Conservation (phyloP, 495 filamentous ascomycete species). For the Xylaria longipes region DNA sequence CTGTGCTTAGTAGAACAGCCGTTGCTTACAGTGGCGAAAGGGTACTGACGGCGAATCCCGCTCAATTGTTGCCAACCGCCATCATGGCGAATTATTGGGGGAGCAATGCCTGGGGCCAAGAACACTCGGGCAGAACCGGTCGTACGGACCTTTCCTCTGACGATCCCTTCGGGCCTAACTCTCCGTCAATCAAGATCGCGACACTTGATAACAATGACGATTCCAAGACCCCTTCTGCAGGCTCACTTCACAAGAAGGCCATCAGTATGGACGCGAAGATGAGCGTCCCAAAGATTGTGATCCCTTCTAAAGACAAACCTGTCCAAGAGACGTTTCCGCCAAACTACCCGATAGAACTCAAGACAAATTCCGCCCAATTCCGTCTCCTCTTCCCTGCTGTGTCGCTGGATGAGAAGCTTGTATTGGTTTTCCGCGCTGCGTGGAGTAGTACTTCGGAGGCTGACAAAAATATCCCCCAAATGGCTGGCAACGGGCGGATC, state of each 20-base stretch:
- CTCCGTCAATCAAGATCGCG: constrained; percentile 43
- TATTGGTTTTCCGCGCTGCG: constrained; percentile 68
- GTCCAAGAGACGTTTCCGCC: constrained; percentile 70
- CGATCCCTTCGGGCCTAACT: constrained; percentile 50
- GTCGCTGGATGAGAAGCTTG: constrained; percentile 72
- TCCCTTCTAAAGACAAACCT: constrained; percentile 48
- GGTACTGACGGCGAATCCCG: constrained; percentile 66
- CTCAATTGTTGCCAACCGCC: constrained; percentile 76
- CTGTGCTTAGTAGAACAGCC: constrained; percentile 86
- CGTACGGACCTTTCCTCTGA: constrained; percentile 53
- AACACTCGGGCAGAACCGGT: constrained; percentile 61
- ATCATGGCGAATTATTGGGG: constrained; percentile 95
- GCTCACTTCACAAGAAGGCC: constrained; percentile 73
- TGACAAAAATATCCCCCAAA: constrained; percentile 42
- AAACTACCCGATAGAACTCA: constrained; percentile 83
- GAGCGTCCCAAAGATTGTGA: constrained; percentile 44
- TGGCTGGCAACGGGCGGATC: constrained; percentile 72
- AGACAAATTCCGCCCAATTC: constrained; percentile 91
- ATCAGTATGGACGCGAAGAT: constrained; percentile 73
- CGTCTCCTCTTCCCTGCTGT: constrained; percentile 86
- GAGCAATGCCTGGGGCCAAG: constrained; percentile 79
- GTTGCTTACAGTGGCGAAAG: constrained; percentile 81
- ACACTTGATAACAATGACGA: constrained; percentile 44
- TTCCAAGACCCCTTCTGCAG: constrained; percentile 25
- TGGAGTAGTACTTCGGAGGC: constrained; percentile 55